Conservation (phyloP, 2,329 filamentous ascomycete genomes). For the Cladosporium sp. region DNA sequence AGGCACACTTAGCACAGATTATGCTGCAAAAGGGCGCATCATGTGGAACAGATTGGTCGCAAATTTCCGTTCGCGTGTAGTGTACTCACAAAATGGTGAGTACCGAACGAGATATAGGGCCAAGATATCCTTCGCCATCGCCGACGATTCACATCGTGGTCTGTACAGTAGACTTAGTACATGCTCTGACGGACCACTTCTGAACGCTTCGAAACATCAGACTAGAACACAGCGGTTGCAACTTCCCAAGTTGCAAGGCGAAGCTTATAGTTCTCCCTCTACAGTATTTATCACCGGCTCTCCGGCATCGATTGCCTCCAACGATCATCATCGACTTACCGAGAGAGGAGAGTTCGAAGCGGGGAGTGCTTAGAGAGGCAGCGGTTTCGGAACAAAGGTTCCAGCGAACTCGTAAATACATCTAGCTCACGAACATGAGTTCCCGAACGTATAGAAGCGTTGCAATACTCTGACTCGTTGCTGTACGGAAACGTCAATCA, state of each 20-base stretch:
- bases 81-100: no score
- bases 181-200: not conserved
- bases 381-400: not conserved
- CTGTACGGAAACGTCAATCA: constrained; percentile 21
- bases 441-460: not conserved
- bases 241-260: not conserved
- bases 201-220: not conserved
- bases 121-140: no score
- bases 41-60: no score
- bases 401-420: not conserved
- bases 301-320: not conserved
- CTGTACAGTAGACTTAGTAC: no score
- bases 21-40: no score
- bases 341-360: constrained; percentile 5
- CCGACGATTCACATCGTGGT: no score
- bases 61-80: no score
- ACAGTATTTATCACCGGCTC: not conserved
- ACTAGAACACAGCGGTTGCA: not conserved
- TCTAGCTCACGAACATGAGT: not conserved
- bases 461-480: not conserved
- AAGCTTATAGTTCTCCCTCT: not conserved
- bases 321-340: not conserved
- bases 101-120: no score
- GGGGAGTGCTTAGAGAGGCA: not conserved
- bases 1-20: no score